Conservation (phyloP, 2,329 filamentous ascomycete species). For the Colletotrichum sp. region DNA sequence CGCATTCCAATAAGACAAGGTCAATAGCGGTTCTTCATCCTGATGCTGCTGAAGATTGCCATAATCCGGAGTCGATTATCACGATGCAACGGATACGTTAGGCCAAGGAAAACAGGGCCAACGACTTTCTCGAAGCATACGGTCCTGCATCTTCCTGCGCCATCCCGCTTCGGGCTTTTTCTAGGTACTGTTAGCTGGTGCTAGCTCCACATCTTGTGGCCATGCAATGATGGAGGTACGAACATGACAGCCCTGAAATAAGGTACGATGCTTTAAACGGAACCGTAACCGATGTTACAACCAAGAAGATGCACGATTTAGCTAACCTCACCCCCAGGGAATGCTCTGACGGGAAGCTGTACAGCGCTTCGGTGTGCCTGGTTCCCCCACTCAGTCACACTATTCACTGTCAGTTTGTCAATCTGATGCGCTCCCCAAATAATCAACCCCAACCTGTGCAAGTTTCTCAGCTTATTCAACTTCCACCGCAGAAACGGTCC, state of each 20-base stretch:
- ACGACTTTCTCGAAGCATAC: not conserved
- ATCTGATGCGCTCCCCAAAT: constrained; percentile 20
- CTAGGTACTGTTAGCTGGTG: not conserved
- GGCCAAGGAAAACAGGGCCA: not conserved
- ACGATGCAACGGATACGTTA: not conserved
- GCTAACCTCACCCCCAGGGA: constrained; percentile 1
- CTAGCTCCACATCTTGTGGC: not conserved
- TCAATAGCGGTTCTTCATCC: not conserved
- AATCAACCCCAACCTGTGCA: not conserved
- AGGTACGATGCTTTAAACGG: not conserved
- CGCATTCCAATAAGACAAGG: not conserved
- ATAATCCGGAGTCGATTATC: not conserved
- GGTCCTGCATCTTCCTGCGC: not conserved
- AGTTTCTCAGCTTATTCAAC: constrained; percentile 16
- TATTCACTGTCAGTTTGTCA: constrained; percentile 14
- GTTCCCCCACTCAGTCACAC: constrained; percentile 22
- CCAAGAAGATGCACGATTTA: not conserved
- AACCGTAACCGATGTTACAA: not conserved
- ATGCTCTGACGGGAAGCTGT: not conserved
- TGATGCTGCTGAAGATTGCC: not conserved
- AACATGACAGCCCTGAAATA: not conserved
- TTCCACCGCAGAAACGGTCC: constrained; percentile 43
- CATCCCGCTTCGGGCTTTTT: not conserved
- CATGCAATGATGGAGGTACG: not conserved
- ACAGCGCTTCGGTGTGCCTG: constrained; percentile 24